phyloP scores from a whole-genome alignment of 257 asterid genomes.

The Ajuga chamaepitys region DNA sequence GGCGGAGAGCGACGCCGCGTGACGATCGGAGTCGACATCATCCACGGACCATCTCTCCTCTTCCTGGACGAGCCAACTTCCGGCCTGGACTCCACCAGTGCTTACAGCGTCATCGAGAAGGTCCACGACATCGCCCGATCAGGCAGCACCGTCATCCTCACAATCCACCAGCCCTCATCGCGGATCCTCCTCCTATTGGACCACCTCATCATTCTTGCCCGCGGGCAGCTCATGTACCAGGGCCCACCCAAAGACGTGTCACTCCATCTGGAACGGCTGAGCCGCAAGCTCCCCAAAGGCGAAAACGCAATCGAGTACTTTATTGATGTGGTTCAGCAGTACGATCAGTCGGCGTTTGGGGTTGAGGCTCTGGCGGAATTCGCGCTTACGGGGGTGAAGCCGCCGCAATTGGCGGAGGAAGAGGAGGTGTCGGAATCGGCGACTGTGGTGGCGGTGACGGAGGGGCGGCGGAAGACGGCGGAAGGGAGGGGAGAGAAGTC shows the following conservation, averaged over 20 bases:
- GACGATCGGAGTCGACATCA: constrained; percentile 77
- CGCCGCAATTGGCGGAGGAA: constrained; percentile 36
- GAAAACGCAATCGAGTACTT: constrained; percentile 65
- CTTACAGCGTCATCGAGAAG: constrained; percentile 73
- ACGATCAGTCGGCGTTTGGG: constrained; percentile 69
- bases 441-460: constrained; percentile 17
- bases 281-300: constrained; percentile 55
- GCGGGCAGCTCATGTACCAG: constrained; percentile 87
- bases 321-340: constrained; percentile 71
- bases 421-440: constrained; percentile 29
- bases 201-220: constrained; percentile 72
- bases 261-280: constrained; percentile 55
- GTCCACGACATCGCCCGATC: constrained; percentile 65
- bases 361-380: constrained; percentile 63
- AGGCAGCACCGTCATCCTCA: constrained; percentile 79
- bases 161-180: constrained; percentile 82
- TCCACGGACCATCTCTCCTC: constrained; percentile 71
- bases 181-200: constrained; percentile 63
- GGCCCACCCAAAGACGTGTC: constrained; percentile 70
- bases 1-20: constrained; percentile 92
- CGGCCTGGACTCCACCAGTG: constrained; percentile 88
- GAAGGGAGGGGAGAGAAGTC: constrained; percentile 16
- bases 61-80: constrained; percentile 89
- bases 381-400: constrained; percentile 67
- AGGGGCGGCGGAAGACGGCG: background rate